These are phyloP conservation scores for Ascodesmis nigricans DNA, from an alignment of 495 filamentous ascomycete species.

Conservation along the genomic window DNA sequence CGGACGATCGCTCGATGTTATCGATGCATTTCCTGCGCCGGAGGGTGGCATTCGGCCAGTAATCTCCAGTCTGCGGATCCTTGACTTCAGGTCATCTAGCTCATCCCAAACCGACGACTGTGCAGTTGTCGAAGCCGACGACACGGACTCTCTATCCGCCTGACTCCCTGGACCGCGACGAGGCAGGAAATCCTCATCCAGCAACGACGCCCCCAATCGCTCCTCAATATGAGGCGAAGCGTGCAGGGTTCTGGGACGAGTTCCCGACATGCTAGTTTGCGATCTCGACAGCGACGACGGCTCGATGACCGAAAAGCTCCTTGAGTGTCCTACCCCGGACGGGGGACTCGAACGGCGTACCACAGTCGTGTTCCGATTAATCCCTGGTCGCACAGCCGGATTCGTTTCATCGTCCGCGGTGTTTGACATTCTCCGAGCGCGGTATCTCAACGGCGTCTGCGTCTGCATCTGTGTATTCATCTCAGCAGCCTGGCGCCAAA, in stretches of 20 bases:
- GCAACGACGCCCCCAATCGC: background rate
- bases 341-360: conserved; percentile 17
- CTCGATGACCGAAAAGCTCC: conserved; percentile 17
- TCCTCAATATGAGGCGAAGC: conserved; percentile 11
- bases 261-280: conserved; percentile 9
- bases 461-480: conserved; percentile 9
- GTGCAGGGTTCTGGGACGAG: conserved; percentile 7
- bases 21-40: conserved; percentile 36
- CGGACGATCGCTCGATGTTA: conserved; percentile 55
- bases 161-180: background rate
- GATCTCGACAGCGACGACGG: conserved; percentile 8
- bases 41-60: conserved; percentile 60
- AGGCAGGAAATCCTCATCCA: background rate
- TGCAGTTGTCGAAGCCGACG: conserved; percentile 63
- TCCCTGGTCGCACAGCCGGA: conserved; percentile 15
- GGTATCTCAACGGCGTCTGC: conserved; percentile 13
- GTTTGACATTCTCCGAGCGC: conserved; percentile 17
- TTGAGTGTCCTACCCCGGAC: conserved; percentile 8
- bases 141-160: conserved; percentile 37
- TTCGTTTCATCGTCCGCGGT: conserved; percentile 11
- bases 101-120: conserved; percentile 96
- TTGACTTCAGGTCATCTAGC: conserved; percentile 81
- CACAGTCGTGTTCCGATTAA: conserved; percentile 14
- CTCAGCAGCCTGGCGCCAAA: conserved; percentile 1
- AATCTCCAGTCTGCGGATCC: conserved; percentile 77